Conservation (phyloP, 495 filamentous ascomycete genomes). For the Wilcoxina mikolae region DNA sequence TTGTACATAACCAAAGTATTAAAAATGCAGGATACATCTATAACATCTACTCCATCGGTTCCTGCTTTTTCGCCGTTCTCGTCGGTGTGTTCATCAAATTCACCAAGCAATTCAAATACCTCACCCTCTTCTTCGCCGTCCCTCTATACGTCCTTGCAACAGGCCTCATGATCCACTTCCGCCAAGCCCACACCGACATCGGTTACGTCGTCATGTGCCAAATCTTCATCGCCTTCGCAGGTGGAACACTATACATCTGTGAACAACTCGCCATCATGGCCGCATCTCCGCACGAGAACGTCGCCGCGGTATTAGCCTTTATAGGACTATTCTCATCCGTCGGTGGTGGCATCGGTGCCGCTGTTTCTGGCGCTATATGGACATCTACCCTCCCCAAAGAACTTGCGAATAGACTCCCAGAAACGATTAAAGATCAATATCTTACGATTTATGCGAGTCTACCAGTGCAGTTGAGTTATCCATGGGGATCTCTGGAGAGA, state of each 20-base stretch:
- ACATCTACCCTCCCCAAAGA: constrained; percentile 41
- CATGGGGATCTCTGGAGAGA: constrained; percentile 36
- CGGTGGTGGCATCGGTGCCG: constrained; percentile 49
- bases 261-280: constrained; percentile 57
- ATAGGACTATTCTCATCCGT: constrained; percentile 45
- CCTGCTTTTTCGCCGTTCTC: constrained; percentile 39
- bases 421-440: constrained; percentile 28
- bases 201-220: constrained; percentile 64
- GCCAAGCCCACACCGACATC: constrained; percentile 39
- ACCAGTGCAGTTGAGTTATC: constrained; percentile 38
- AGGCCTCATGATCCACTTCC: constrained; percentile 55
- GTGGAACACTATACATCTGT: constrained; percentile 43
- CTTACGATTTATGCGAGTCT: constrained; percentile 41
- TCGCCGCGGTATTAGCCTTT: constrained; percentile 52
- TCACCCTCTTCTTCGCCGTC: constrained; percentile 42
- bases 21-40: constrained; percentile 39
- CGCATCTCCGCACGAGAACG: constrained; percentile 46
- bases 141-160: constrained; percentile 49
- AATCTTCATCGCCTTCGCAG: constrained; percentile 61
- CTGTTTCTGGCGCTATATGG: constrained; percentile 54
- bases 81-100: constrained; percentile 42
- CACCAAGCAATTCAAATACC: constrained; percentile 45
- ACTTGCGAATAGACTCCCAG: constrained; percentile 43
- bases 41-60: constrained; percentile 39
- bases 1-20: constrained; percentile 45